These are phyloP conservation scores for Trapa incisa DNA, from an alignment of 345 rosid species.

Conservation along the genomic window DNA sequence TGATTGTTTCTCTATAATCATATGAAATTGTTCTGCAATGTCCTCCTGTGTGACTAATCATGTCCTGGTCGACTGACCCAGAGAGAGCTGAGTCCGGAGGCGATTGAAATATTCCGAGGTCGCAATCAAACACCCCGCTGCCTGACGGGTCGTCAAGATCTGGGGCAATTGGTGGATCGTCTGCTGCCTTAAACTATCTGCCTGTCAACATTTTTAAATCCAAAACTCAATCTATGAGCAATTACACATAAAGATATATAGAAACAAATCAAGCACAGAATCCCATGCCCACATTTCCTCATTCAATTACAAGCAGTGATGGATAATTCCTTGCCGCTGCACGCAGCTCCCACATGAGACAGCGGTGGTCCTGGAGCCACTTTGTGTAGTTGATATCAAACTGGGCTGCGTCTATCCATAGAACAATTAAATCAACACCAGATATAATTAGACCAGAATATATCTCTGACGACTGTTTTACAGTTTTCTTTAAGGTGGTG, in stretches of 20 bases:
- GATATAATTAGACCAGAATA: neutral
- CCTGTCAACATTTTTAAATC: slow-evolving; percentile 31
- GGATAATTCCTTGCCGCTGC: slow-evolving; percentile 90
- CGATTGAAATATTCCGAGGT: slow-evolving; percentile 85
- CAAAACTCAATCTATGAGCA: neutral
- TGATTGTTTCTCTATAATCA: neutral
- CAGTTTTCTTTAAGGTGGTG: neutral
- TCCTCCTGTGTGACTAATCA: slow-evolving; percentile 18
- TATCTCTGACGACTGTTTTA: no score
- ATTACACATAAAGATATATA: neutral
- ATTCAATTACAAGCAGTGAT: no score
- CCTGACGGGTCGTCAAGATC: slow-evolving; percentile 67
- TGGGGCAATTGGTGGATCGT: slow-evolving; percentile 62
- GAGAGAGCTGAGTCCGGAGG: slow-evolving; percentile 87
- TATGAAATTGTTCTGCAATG: neutral
- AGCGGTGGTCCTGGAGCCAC: slow-evolving; percentile 87
- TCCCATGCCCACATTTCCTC: no score
- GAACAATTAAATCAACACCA: neutral
- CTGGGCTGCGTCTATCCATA: slow-evolving; percentile 44
- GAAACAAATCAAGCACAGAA: neutral
- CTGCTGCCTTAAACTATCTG: slow-evolving; percentile 88
- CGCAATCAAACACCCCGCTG: slow-evolving; percentile 72
- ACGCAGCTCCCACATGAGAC: slow-evolving; percentile 66
- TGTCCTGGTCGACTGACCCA: slow-evolving; percentile 89
- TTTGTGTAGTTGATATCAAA: slow-evolving; percentile 83